Base-by-base conservation (phyloP, 78 protist species). In the Dictyostelium brefeldianum region DNA sequence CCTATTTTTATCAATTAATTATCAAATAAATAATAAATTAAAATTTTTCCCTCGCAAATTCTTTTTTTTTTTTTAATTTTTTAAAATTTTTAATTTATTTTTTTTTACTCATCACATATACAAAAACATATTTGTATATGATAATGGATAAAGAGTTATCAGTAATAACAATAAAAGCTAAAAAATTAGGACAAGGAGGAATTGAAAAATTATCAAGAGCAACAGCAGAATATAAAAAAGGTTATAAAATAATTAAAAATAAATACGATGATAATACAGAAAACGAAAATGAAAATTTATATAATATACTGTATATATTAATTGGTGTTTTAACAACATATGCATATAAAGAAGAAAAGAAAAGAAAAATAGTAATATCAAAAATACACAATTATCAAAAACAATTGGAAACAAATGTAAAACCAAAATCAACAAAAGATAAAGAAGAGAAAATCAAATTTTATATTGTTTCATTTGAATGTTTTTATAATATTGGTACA, bases 241-340 rank as follows among this genome's bases (percentile, higher is more conserved):
- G 69, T 22, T 59, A 29, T 25, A 29, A 59, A 59, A 59, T 36
- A 36, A 36, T 59, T 9, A 22, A 22, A 59, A 59, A 59, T 59
- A 59, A 59, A 59, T 22, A 22, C 29, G n/a, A 59, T 56, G 65
- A 20, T 17, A 27, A 59, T 59, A 22, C 2, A 22, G 25, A 22
- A 6, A 59, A 59, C 9, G n/a, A n/a, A n/a, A 29, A 59, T 5
- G 25, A 14, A n/a, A 59, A 25, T 22, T 22, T 59, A 59, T 59
- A 59, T 59, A 29, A 22, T 22, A 59, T 59, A n/a, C n/a, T 59
- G 8, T 14, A 14, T 0, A 59, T 59, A 9, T 59, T 59, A 59
- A 59, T 59, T 59, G 69, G 69, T 59, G 69, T 59, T n/a, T 59
- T 59, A 15, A 59, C n/a, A 22, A 59, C 69, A 36, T 36, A 36